phyloP scores from a whole-genome alignment of 176 grass and related monocot genomes.

The Aechmea fasciata region DNA sequence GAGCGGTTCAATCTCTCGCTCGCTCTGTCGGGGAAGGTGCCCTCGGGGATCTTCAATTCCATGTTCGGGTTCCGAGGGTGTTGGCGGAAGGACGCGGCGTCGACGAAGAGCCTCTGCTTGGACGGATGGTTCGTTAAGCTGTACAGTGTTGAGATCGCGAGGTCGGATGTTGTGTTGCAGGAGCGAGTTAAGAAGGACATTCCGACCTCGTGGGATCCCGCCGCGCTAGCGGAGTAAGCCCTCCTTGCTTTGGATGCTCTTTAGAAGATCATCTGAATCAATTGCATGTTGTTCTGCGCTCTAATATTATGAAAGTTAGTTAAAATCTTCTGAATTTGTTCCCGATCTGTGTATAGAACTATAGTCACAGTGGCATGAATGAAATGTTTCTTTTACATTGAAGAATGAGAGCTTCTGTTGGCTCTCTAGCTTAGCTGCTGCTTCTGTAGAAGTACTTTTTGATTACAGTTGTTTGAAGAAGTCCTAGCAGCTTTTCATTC shows the following conservation, averaged over 20 bases:
- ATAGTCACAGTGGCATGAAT: no score
- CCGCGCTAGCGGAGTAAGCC: constrained; percentile 48
- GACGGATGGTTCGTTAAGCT: constrained; percentile 65
- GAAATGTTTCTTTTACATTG: no score
- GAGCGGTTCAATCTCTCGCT: constrained; percentile 64
- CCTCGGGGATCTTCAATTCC: constrained; percentile 67
- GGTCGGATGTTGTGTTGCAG: constrained; percentile 28
- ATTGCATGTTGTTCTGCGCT: no score
- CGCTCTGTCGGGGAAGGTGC: constrained; percentile 54
- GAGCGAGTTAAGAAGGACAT: constrained; percentile 38
- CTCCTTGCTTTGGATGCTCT: not conserved
- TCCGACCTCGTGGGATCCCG: constrained; percentile 55
- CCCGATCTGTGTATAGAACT: no score
- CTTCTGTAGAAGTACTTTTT: no score
- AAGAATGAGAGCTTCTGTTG: no score
- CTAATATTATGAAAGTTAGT: no score
- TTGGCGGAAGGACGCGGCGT: constrained; percentile 65
- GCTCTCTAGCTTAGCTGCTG: no score
- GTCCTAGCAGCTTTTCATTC: no score
- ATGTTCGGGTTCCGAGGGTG: constrained; percentile 67
- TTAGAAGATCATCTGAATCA: not conserved
- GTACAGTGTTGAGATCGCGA: constrained; percentile 57
- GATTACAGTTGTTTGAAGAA: no score
- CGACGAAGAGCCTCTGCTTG: constrained; percentile 56
- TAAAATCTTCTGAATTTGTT: no score